Conservation (phyloP, 768 basidiomycete species). For the Galerina marginata region DNA sequence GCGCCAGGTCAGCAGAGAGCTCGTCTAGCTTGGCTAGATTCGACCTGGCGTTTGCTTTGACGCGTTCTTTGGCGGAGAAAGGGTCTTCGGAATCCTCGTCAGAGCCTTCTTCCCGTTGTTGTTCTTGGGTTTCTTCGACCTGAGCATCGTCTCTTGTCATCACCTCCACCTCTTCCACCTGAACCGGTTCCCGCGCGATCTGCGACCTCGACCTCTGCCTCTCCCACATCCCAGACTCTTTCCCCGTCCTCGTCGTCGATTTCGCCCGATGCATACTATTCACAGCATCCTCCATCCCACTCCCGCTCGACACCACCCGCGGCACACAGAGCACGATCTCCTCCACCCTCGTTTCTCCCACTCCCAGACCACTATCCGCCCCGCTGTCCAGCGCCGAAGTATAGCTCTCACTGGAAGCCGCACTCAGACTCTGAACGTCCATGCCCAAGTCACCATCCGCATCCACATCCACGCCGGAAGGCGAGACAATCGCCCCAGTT, state of each 20-base stretch:
- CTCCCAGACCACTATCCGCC: not conserved
- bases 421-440: not conserved
- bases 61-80: not conserved
- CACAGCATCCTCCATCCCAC: slow-evolving; percentile 5
- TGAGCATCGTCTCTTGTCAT: no score
- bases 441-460: not conserved
- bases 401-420: no score
- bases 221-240: no score
- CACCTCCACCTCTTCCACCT: no score
- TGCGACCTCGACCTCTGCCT: slow-evolving; percentile 5
- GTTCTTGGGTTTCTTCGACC: no score
- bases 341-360: not conserved
- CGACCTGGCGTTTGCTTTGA: slow-evolving; percentile 1
- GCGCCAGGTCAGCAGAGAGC: slow-evolving; percentile 24
- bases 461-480: not conserved
- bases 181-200: no score
- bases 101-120: not conserved
- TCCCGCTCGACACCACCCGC: slow-evolving; percentile 8
- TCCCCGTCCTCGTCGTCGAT: not conserved
- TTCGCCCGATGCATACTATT: not conserved
- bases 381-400: no score
- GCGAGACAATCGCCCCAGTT: not conserved
- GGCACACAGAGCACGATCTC: slow-evolving; percentile 10
- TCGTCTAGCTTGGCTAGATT: slow-evolving; percentile 26
- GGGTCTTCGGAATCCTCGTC: not conserved